These are phyloP conservation scores for Penicillium riverlandense DNA, from an alignment of 495 filamentous ascomycete species.

Conservation along the genomic window DNA sequence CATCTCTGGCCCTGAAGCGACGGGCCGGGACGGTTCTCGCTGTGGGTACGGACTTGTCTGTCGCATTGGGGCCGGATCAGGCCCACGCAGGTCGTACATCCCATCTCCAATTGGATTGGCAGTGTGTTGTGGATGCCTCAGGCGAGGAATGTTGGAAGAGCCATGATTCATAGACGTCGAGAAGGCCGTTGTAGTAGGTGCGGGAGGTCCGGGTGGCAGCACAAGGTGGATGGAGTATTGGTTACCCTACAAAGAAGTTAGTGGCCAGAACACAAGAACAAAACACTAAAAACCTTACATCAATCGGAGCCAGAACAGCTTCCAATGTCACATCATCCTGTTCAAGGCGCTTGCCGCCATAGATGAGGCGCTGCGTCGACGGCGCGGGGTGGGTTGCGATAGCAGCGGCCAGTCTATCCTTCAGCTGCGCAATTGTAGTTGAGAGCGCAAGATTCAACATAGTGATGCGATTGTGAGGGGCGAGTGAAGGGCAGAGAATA, in stretches of 20 bases:
- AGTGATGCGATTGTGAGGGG: constrained; percentile 45
- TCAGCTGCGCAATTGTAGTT: constrained; percentile 54
- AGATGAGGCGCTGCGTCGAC: constrained; percentile 56
- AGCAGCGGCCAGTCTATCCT: constrained; percentile 47
- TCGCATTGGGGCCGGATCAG: too few relatives aligned
- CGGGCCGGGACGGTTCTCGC: too few relatives aligned
- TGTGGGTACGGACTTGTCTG: too few relatives aligned
- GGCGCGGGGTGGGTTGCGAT: constrained; percentile 47
- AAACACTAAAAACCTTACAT: constrained; percentile 32
- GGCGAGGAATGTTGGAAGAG: too few relatives aligned
- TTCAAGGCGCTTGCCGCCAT: constrained; percentile 52
- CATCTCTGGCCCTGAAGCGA: too few relatives aligned
- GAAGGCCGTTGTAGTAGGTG: constrained; percentile 3
- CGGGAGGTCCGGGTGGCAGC: constrained; percentile 41
- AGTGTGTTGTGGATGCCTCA: too few relatives aligned
- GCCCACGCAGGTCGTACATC: too few relatives aligned
- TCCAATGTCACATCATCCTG: constrained; percentile 47
- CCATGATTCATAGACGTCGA: background rate
- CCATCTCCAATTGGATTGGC: too few relatives aligned
- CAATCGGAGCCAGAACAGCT: constrained; percentile 48
- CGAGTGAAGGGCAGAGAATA: constrained; percentile 56
- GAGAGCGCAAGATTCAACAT: constrained; percentile 45
- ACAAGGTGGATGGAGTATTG: constrained; percentile 55
- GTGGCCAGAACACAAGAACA: constrained; percentile 4
- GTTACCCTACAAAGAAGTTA: constrained; percentile 31